A percentile compares a stretch with the other conserved stretches of the same genome.
Evolutionary conservation across 2,329 filamentous ascomycete genomes (phyloP).

Genomic region (Nakataea oryzae): DNA sequence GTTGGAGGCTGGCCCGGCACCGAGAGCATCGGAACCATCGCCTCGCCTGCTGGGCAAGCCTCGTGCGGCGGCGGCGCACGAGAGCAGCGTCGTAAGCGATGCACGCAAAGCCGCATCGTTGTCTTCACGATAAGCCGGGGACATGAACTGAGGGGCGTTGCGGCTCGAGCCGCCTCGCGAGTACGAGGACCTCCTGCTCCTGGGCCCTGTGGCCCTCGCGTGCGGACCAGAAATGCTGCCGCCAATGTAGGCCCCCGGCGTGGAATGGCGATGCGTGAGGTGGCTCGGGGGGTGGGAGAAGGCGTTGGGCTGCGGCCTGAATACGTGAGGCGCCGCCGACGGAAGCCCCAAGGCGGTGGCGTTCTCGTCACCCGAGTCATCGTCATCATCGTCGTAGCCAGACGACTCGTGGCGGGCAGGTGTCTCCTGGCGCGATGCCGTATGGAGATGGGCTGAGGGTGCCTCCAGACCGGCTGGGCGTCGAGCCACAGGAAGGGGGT

Average conservation of each 20-base stretch:
- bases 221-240: constrained; percentile 15
- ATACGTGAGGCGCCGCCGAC: constrained; percentile 40
- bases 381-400: constrained; percentile 37
- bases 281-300: constrained; percentile 71
- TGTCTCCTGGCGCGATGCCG: constrained; percentile 16
- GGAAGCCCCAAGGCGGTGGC: constrained; percentile 65
- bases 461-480: not conserved
- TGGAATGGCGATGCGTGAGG: constrained; percentile 28
- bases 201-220: not conserved
- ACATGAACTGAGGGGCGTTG: constrained; percentile 51
- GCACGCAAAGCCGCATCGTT: constrained; percentile 89
- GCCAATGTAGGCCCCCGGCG: constrained; percentile 10
- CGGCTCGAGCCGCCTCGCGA: constrained; percentile 14
- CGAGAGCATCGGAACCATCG: constrained; percentile 22
- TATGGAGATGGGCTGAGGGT: not conserved
- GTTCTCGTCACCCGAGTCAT: constrained; percentile 57
- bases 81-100: constrained; percentile 87
- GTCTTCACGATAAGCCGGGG: constrained; percentile 69
- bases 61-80: constrained; percentile 85
- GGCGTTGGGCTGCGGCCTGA: constrained; percentile 83
- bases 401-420: constrained; percentile 19
- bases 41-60: constrained; percentile 59
- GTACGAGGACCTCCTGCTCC: constrained; percentile 1
- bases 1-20: constrained; percentile 26
- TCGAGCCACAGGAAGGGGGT: constrained; percentile 45